These are phyloP conservation scores for Ambrosia hybrid DNA, from an alignment of 140 eudicot genomes.

Conservation along the genomic window DNA sequence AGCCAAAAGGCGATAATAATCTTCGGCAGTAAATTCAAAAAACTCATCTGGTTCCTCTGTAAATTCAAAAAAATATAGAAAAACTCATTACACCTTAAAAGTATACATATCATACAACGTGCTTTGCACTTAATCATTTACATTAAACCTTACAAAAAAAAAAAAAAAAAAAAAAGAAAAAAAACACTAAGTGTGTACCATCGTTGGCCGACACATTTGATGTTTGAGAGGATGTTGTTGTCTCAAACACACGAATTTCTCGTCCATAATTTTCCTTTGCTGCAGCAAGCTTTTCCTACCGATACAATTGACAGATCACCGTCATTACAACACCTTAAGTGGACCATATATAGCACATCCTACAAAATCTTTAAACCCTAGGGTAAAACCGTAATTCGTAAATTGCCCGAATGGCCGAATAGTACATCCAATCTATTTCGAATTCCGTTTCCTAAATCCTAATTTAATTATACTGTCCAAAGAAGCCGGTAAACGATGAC, in stretches of 20 bases:
- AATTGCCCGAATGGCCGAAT: neutral
- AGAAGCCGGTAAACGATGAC: neutral
- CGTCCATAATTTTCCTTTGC: slow-evolving; percentile 73
- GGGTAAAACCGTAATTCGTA: neutral
- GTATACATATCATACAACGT: neutral
- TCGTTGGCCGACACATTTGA: slow-evolving; percentile 34
- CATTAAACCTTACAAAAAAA: neutral
- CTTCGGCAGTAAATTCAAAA: slow-evolving; percentile 76
- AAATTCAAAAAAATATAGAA: neutral
- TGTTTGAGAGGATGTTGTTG: slow-evolving; percentile 49
- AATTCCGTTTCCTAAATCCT: neutral
- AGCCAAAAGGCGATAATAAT: slow-evolving; percentile 62
- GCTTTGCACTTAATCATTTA: neutral
- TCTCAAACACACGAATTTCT: slow-evolving; percentile 84
- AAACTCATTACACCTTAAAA: slow-evolving; percentile 7
- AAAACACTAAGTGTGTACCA: slow-evolving; percentile 33
- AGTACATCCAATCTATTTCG: neutral
- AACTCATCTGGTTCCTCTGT: slow-evolving; percentile 79
- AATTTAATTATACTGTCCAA: neutral
- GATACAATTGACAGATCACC: slow-evolving; percentile 16
- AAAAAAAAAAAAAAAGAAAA: too few relatives aligned
- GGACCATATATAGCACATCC: neutral
- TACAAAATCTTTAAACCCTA: neutral
- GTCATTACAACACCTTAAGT: neutral
- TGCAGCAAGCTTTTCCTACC: slow-evolving; percentile 59